Conservation (phyloP, 192 early-diverging fungal genomes). For the Coemansia sp. region DNA sequence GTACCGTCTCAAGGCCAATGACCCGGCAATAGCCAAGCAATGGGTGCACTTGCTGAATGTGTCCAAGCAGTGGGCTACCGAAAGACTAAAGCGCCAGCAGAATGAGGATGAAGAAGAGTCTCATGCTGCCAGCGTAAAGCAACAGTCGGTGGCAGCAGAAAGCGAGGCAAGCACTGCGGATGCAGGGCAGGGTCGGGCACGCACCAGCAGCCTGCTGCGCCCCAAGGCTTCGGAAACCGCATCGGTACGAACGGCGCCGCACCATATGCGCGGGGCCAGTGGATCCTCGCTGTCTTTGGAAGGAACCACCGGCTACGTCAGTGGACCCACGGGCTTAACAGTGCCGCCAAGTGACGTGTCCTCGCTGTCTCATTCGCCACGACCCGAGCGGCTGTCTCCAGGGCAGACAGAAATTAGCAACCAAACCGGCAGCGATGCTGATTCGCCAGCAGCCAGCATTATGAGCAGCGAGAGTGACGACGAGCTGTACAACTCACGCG, state of each 20-base stretch:
- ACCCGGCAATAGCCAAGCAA: conserved; percentile 71
- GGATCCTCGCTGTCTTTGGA: conserved; percentile 1
- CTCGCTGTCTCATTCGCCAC: background rate
- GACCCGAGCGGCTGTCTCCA: background rate
- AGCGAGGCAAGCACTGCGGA: background rate
- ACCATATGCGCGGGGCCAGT: conserved; percentile 20
- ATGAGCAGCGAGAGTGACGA: conserved; percentile 50
- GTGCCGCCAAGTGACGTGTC: too few relatives aligned
- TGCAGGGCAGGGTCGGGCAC: conserved; percentile 12
- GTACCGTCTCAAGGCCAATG: conserved; percentile 67
- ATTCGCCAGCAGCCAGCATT: conserved; percentile 28
- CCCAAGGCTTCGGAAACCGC: conserved; percentile 10
- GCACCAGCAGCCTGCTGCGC: conserved; percentile 36
- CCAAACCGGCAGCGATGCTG: conserved; percentile 9
- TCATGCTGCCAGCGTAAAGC: background rate
- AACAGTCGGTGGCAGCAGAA: background rate
- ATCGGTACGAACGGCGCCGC: conserved; percentile 17
- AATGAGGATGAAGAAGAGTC: conserved; percentile 9
- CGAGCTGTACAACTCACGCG: conserved; percentile 46
- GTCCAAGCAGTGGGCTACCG: conserved; percentile 69
- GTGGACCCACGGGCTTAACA: too few relatives aligned
- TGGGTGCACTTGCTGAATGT: conserved; percentile 80
- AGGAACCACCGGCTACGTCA: background rate
- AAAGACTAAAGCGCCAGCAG: conserved; percentile 18
- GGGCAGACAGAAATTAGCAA: conserved; percentile 4